Conservation (phyloP, 2,329 filamentous ascomycete species). For the Knoxdaviesia proteae region DNA sequence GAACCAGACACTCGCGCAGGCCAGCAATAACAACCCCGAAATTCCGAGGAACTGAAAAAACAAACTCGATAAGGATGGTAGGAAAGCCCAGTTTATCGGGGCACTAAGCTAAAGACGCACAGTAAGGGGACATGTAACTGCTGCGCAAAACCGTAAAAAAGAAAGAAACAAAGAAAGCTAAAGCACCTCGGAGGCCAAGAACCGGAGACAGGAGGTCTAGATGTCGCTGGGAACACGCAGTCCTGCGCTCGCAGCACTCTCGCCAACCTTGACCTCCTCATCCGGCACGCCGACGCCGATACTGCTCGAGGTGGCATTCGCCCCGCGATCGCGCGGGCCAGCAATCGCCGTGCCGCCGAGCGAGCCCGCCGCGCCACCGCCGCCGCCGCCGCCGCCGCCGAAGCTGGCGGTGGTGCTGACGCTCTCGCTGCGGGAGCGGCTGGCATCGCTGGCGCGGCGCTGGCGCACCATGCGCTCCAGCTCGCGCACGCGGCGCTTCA, state of each 20-base stretch:
- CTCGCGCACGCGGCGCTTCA: conserved; percentile 40
- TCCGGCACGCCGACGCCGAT: conserved; percentile 34
- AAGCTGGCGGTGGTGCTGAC: conserved; percentile 28
- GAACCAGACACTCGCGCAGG: too few species aligned
- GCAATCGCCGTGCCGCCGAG: conserved; percentile 13
- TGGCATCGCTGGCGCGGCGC: conserved; percentile 23
- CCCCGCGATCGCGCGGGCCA: conserved; percentile 12
- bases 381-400: conserved; percentile 12
- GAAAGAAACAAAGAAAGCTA: too few species aligned
- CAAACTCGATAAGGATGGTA: too few species aligned
- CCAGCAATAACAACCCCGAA: too few species aligned
- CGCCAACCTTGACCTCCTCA: conserved; percentile 37
- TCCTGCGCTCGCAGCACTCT: conserved; percentile 35
- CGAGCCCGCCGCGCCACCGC: conserved; percentile 6
- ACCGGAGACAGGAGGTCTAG: too few species aligned
- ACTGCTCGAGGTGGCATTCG: conserved; percentile 19
- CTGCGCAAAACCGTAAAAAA: too few species aligned
- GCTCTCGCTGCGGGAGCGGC: conserved; percentile 27
- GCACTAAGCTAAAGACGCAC: too few species aligned
- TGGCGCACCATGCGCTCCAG: conserved; percentile 34
- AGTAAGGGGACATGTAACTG: too few species aligned
- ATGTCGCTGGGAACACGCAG: conserved; percentile 4
- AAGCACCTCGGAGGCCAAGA: too few species aligned
- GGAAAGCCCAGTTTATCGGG: too few species aligned
- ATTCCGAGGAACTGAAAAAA: too few species aligned